Conservation (phyloP, 257 asterid genomes). For the Rehmannia glutinosa region DNA sequence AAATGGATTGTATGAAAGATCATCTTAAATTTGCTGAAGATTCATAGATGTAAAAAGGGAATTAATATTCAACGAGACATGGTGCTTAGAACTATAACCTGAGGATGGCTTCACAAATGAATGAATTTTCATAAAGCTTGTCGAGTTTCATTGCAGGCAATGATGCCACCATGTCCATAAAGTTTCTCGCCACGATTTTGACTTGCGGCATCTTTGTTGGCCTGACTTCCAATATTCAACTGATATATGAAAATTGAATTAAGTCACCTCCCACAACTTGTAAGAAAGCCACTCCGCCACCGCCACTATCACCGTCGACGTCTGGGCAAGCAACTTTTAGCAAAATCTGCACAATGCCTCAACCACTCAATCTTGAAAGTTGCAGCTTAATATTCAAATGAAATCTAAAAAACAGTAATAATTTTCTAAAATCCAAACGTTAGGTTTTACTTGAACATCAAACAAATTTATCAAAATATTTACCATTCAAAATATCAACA, state of each 20-base stretch:
- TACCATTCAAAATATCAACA: too few relatives aligned
- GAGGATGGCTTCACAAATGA: slow-evolving; percentile 92
- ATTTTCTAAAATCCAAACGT: too few relatives aligned
- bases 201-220: slow-evolving; percentile 78
- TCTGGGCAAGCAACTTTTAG: too few relatives aligned
- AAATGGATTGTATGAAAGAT: background rate
- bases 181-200: slow-evolving; percentile 83
- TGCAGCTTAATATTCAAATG: too few relatives aligned
- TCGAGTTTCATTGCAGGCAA: slow-evolving; percentile 91
- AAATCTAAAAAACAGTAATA: too few relatives aligned
- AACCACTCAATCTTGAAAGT: too few relatives aligned
- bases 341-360: too few relatives aligned
- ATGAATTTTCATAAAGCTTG: slow-evolving; percentile 79
- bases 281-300: too few relatives aligned
- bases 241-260: background rate
- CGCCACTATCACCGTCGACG: too few relatives aligned
- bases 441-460: too few relatives aligned
- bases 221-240: background rate
- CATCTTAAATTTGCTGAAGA: background rate
- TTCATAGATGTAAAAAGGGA: background rate
- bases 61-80: background rate
- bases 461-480: too few relatives aligned
- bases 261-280: too few relatives aligned
- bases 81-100: slow-evolving; percentile 38
- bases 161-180: slow-evolving; percentile 99